Evolutionary conservation across 805 yeast genomes (phyloP).

Genomic region (Wickerhamomyces pijperi): DNA sequence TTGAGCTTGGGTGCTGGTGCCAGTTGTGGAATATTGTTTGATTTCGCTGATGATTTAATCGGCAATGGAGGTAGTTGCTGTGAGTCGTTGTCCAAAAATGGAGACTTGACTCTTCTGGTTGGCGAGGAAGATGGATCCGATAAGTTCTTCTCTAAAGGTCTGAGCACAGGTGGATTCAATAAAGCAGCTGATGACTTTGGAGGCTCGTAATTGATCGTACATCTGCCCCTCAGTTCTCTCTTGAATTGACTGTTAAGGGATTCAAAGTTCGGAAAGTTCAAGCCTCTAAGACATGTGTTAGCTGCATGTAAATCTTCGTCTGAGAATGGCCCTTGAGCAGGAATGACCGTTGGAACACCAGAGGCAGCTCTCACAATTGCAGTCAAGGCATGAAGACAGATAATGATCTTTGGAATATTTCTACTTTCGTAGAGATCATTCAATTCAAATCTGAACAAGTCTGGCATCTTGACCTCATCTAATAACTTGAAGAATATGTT

Average conservation of each 20-base stretch:
- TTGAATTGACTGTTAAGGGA: slow-evolving; percentile 33
- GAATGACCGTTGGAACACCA: slow-evolving; percentile 49
- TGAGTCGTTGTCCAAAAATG: slow-evolving; percentile 11
- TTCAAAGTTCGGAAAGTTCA: slow-evolving; percentile 69
- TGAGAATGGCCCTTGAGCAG: slow-evolving; percentile 43
- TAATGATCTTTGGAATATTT: slow-evolving; percentile 86
- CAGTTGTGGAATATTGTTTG: too few relatives aligned
- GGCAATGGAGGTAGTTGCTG: too few relatives aligned
- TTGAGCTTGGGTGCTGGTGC: slow-evolving; percentile 1
- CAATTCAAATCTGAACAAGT: slow-evolving; percentile 78
- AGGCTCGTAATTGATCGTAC: background rate
- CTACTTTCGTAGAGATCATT: slow-evolving; percentile 89
- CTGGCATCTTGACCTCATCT: slow-evolving; percentile 67
- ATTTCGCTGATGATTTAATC: too few relatives aligned
- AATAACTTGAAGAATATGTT: slow-evolving; percentile 68
- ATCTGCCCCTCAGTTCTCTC: slow-evolving; percentile 11
- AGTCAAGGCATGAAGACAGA: slow-evolving; percentile 82
- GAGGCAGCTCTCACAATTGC: slow-evolving; percentile 58
- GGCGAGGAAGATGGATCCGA: too few relatives aligned
- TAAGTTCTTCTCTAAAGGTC: background rate
- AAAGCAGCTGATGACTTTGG: background rate
- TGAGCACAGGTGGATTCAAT: background rate
- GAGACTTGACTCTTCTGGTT: slow-evolving; percentile 4
- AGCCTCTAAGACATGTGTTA: slow-evolving; percentile 52
- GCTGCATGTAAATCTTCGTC: slow-evolving; percentile 61